Evolutionary conservation across 208 protist genomes (phyloP).

Genomic region (Leishmania gerbilli): DNA sequence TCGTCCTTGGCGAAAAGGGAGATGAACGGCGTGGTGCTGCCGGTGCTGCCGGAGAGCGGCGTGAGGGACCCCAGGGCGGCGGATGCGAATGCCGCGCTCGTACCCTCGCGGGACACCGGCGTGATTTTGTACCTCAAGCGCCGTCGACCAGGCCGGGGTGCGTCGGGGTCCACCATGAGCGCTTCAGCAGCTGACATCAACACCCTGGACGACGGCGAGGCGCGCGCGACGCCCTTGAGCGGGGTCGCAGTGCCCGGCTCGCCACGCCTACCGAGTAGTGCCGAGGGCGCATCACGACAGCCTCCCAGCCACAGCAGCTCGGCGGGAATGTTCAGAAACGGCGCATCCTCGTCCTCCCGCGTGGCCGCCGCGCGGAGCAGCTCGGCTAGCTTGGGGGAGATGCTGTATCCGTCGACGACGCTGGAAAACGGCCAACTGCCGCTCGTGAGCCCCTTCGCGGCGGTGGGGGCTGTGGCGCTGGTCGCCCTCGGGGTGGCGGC

Average conservation of each 20-base stretch:
- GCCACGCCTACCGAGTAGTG: not conserved
- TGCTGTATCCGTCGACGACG: not conserved
- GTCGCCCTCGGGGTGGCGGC: not conserved
- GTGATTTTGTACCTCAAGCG: not conserved
- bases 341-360: constrained; percentile 23
- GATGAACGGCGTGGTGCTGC: not conserved
- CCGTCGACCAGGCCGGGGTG: constrained; percentile 10
- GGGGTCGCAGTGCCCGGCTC: not conserved
- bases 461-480: not conserved
- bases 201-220: not conserved
- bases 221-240: not conserved
- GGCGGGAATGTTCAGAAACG: constrained; percentile 14
- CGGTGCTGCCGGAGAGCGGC: constrained; percentile 1
- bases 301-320: not conserved
- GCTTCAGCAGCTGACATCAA: constrained; percentile 8
- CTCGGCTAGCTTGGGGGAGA: constrained; percentile 7
- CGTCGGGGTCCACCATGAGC: constrained; percentile 36
- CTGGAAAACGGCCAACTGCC: not conserved
- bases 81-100: not conserved
- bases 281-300: not conserved
- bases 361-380: constrained; percentile 34
- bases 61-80: not conserved
- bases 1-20: not conserved
- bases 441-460: not conserved
- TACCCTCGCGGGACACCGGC: not conserved